phyloP scores from a whole-genome alignment of 78 protist genomes.

The Chrysochromulina tobinii region DNA sequence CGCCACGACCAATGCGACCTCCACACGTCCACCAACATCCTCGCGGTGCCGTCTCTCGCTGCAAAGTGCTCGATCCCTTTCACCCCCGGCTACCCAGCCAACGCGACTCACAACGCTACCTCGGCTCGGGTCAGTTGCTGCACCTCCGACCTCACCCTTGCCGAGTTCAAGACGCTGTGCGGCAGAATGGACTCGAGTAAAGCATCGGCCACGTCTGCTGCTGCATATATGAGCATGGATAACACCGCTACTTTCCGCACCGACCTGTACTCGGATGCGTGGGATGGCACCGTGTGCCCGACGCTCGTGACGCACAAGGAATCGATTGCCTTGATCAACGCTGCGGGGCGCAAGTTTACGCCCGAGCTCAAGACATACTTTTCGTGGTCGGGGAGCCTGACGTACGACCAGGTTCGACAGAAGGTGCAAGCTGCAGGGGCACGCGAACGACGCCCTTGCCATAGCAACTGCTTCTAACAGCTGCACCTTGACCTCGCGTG shows the following conservation, averaged over 20 bases:
- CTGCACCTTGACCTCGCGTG: no score
- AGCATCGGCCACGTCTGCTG: neutral
- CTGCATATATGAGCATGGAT: neutral
- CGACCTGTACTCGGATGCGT: neutral
- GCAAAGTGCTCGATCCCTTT: neutral
- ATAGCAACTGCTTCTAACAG: no score
- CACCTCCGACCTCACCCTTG: constrained; percentile 28
- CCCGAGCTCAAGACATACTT: constrained; percentile 27
- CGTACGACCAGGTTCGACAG: no score
- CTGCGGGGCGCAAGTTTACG: neutral
- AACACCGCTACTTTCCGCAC: neutral
- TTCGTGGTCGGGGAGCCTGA: neutral
- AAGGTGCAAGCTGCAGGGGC: neutral
- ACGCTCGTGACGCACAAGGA: constrained; percentile 1
- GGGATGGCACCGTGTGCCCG: neutral
- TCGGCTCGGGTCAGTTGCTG: neutral
- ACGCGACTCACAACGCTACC: neutral
- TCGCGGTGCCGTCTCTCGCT: neutral
- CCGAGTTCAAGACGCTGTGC: constrained; percentile 21
- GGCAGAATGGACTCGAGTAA: constrained; percentile 15
- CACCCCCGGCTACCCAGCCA: neutral
- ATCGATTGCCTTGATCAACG: neutral
- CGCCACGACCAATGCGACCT: no score
- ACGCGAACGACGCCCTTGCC: neutral
- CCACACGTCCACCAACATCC: constrained; percentile 12